Base-by-base conservation (phyloP, 148 eudicot genomes). In the Limonium bicolor region DNA sequence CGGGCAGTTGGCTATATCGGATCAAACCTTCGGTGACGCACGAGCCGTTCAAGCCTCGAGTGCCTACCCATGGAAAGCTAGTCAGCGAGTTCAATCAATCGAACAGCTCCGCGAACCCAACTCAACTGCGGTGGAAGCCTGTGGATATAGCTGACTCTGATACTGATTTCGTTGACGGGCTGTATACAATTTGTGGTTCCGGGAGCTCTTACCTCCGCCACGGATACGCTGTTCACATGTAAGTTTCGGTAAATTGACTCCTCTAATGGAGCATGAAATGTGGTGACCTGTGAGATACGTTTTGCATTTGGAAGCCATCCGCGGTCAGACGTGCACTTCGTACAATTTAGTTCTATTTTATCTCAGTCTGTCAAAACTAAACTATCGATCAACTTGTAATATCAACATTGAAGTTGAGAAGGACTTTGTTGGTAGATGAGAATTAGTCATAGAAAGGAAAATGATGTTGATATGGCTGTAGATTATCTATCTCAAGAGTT, bases 181-280 rank as follows among this genome's bases (percentile, higher is more conserved):
- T 88, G 36, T 72, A 59, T 42, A 84, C 97, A 21, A 56, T 88
- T 20, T 88, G 97, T 48, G 97, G 97, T 17, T 86, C 95, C 36
- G 97, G 97, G 50, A 84, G 97, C 59, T 90, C 95, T 2, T 77
- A 68, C 50, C 94, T 84, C 29, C 84, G 97, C 15, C 93, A 90
- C 67, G 97, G 95, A 48, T 90, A 59, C 30, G 97, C 95, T 10
- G 62, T 90, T 67, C 97, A 90, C 84, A 90, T 90, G 97, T 90
- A 80, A 74, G 61, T 70, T 46, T n/a, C n/a, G n/a, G 48, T 65
- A 59, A 46, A 61, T 50, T 34, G n/a, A n/a, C n/a, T n/a, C n/a
- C n/a, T n/a, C n/a, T 15, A 45, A 15, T 39, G 6, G 32, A 29
- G 11, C 6, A 5, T 29, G 6, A 29, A 29, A 18, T 9, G 21